phyloP scores from a whole-genome alignment of 768 basidiomycete species.

The Tricholoma hemisulphureum region DNA sequence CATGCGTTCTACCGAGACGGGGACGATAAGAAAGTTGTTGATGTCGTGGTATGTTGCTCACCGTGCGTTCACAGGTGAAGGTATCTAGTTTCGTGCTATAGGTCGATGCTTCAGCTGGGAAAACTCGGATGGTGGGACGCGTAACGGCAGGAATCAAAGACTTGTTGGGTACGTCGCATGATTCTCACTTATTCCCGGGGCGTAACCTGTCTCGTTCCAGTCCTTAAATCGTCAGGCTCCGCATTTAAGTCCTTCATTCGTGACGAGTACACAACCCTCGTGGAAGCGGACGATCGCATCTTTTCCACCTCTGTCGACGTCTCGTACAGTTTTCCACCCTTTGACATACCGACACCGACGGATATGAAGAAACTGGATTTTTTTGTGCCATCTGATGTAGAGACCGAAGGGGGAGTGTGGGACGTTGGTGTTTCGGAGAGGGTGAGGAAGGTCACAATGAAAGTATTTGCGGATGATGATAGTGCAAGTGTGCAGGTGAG shows the following conservation, averaged over 20 bases:
- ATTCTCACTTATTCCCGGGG: neutral
- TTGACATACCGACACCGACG: slow-evolving; percentile 44
- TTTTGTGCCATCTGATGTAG: slow-evolving; percentile 34
- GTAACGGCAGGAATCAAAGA: slow-evolving; percentile 75
- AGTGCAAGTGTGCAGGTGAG: slow-evolving; percentile 90
- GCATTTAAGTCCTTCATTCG: slow-evolving; percentile 77
- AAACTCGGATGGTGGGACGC: slow-evolving; percentile 57
- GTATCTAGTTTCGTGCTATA: slow-evolving; percentile 21
- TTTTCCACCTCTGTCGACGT: slow-evolving; percentile 88
- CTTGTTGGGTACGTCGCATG: slow-evolving; percentile 60
- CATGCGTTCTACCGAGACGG: slow-evolving; percentile 89
- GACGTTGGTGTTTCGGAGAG: slow-evolving; percentile 51
- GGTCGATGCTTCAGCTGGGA: slow-evolving; percentile 67
- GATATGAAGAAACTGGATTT: slow-evolving; percentile 58
- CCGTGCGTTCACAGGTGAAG: neutral
- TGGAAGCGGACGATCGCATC: slow-evolving; percentile 82
- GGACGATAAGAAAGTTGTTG: slow-evolving; percentile 77
- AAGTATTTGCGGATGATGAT: slow-evolving; percentile 82
- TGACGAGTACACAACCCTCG: slow-evolving; percentile 88
- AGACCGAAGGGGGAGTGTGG: slow-evolving; percentile 52
- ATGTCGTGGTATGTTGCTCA: slow-evolving; percentile 47
- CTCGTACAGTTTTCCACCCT: slow-evolving; percentile 57
- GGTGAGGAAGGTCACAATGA: slow-evolving; percentile 66
- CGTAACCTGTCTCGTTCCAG: slow-evolving; percentile 33
- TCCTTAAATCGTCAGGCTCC: slow-evolving; percentile 88